Base-by-base conservation (phyloP, 768 basidiomycete species). In the Galerina marginata region DNA sequence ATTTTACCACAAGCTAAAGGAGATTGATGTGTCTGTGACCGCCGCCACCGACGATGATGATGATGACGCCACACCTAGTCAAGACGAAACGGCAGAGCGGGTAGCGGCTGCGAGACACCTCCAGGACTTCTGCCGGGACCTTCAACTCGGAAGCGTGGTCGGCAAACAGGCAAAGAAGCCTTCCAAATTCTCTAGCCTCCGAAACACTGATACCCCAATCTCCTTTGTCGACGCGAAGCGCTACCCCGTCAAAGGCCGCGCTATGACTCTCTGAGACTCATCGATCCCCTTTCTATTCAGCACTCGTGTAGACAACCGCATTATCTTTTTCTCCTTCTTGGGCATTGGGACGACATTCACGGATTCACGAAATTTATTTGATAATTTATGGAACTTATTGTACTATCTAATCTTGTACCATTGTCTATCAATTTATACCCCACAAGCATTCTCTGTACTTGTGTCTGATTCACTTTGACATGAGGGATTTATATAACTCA, bases 81-180 rank as follows among this genome's bases (percentile, higher is more conserved):
- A 68, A 4, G 80, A 80, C 37, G 80, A 81, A 38, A 69, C 69
- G 43, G 75, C 74, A 38, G 80, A 82, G 62, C 69, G 77, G 12
- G 55, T 57, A 0, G 68, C 64, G 44, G 84, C 84, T 10, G 77
- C 81, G 6, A 72, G 75, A 65, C 72, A 77, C 11, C 74, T 86
- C 10, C 79, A 83, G 68, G 79, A 78, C 36, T 81, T 81, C 60
- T 85, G 83, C 69, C 68, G 76, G 11, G 82, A 85, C 62, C 72
- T 87, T 33, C 72, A 73, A 23, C 67, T 84, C 33, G 67, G 77
- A 7, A 79, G 79, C 64, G 67, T 68, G 40, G 74, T 80, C 39
- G 58, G 20, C 20, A 56, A 61, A 26, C 49, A 56, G 10, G 48
- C 26, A 9, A 61, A 61, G 50, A 67, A 56, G 59, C 58, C 45